These are phyloP conservation scores for Leccinum truebloodii DNA, from an alignment of 768 basidiomycete genomes.

Conservation along the genomic window DNA sequence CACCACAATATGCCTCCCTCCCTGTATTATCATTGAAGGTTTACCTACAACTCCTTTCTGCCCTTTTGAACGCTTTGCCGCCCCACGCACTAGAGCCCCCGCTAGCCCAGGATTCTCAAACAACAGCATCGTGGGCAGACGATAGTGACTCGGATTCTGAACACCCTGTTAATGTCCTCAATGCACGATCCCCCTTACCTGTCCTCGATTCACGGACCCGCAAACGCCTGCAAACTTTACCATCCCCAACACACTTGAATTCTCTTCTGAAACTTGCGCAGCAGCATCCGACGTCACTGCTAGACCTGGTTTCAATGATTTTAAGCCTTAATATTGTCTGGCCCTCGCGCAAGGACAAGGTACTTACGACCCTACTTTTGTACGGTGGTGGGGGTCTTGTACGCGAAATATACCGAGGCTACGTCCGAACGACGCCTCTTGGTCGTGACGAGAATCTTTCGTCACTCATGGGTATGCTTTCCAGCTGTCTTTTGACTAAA, in stretches of 20 bases:
- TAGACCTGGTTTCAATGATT: conserved; percentile 57
- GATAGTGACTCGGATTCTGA: conserved; percentile 47
- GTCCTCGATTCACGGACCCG: conserved; percentile 58
- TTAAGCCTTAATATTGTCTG: conserved; percentile 60
- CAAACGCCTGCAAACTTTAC: conserved; percentile 62
- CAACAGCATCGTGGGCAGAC: conserved; percentile 20
- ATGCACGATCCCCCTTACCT: conserved; percentile 36
- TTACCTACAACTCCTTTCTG: conserved; percentile 56
- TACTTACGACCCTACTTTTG: conserved; percentile 55
- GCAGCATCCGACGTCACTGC: conserved; percentile 39
- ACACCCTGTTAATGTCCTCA: conserved; percentile 35
- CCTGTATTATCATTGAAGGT: conserved; percentile 44
- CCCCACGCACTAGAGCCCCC: conserved; percentile 51
- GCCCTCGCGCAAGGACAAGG: conserved; percentile 54
- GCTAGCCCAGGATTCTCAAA: conserved; percentile 18
- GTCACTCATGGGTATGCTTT: conserved; percentile 41
- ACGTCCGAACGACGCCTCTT: conserved; percentile 60
- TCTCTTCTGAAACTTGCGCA: conserved; percentile 51
- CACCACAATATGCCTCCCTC: conserved; percentile 59
- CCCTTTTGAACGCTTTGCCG: conserved; percentile 56
- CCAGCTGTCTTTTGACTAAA: background rate
- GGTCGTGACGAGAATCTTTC: conserved; percentile 53
- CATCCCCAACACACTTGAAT: conserved; percentile 52
- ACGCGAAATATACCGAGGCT: conserved; percentile 71
- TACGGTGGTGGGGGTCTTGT: conserved; percentile 63